These are phyloP conservation scores for Xylariales sp. DNA, from an alignment of 2,329 filamentous ascomycete species.

Conservation along the genomic window DNA sequence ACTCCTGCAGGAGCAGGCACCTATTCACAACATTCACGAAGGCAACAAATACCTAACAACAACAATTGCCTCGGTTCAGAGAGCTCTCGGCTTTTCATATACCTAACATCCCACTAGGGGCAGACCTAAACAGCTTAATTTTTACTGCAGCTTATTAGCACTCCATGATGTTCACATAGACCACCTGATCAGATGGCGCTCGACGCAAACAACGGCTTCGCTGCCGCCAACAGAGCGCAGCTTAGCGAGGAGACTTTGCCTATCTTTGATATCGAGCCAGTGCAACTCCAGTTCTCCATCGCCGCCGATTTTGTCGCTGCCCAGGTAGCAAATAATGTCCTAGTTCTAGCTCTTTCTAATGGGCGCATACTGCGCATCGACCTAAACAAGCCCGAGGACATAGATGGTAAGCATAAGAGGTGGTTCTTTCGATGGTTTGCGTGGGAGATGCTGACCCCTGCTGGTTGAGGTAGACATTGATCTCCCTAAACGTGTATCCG, in stretches of 20 bases:
- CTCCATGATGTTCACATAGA: conserved; percentile 45
- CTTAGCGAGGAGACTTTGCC: conserved; percentile 73
- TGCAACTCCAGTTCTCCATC: conserved; percentile 93
- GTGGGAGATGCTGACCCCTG: conserved; percentile 31
- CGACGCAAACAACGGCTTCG: conserved; percentile 78
- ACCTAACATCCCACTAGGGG: background rate
- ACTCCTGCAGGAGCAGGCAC: too few species aligned
- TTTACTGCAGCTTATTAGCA: conserved; percentile 27
- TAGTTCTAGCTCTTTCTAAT: conserved; percentile 91
- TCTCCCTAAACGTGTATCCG: conserved; percentile 89
- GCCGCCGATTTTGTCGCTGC: conserved; percentile 96
- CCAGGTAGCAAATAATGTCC: conserved; percentile 96
- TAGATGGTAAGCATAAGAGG: conserved; percentile 71
- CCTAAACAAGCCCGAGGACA: conserved; percentile 91
- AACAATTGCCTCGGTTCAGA: background rate
- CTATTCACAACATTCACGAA: background rate
- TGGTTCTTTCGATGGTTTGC: background rate
- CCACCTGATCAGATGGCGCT: conserved; percentile 68
- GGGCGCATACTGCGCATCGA: conserved; percentile 95
- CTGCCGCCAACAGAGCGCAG: conserved; percentile 70
- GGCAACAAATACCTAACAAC: too few species aligned
- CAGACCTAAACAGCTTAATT: conserved; percentile 28
- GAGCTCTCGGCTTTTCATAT: background rate
- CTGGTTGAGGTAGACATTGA: conserved; percentile 80
- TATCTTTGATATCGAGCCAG: conserved; percentile 94